Percentiles rank a stretch among this genome's conserved stretches.
These are phyloP conservation scores for Plenodomus tracheiphilus DNA, from an alignment of 2,329 filamentous ascomycete species.

Conservation along the genomic window DNA sequence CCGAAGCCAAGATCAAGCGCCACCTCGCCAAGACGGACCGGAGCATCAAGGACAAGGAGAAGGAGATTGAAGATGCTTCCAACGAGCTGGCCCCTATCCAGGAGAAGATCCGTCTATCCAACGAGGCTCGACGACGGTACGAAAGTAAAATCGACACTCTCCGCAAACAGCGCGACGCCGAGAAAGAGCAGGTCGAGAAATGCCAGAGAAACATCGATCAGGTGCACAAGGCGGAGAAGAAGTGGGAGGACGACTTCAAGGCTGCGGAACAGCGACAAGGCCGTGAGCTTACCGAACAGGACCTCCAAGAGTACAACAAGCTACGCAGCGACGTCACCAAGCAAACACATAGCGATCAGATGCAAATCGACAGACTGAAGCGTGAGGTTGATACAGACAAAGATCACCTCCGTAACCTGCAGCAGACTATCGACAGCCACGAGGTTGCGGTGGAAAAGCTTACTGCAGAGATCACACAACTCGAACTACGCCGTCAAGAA, in stretches of 20 bases:
- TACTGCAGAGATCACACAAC: slow-evolving; percentile 68
- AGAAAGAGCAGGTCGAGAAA: slow-evolving; percentile 69
- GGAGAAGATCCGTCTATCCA: slow-evolving; percentile 81
- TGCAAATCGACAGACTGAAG: slow-evolving; percentile 81
- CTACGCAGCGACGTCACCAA: slow-evolving; percentile 84
- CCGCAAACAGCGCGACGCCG: slow-evolving; percentile 73
- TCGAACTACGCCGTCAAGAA: slow-evolving; percentile 69
- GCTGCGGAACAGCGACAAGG: slow-evolving; percentile 85
- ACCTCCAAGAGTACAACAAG: slow-evolving; percentile 86
- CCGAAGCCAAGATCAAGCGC: slow-evolving; percentile 76
- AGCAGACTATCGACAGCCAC: slow-evolving; percentile 80
- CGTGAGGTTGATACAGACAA: slow-evolving; percentile 90
- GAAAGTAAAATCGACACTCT: slow-evolving; percentile 71
- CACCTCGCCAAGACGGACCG: slow-evolving; percentile 82
- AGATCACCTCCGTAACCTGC: slow-evolving; percentile 85
- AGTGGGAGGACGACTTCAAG: slow-evolving; percentile 86
- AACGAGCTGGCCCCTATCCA: slow-evolving; percentile 86
- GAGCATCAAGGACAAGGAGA: slow-evolving; percentile 82
- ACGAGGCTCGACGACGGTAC: slow-evolving; percentile 69
- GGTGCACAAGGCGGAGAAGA: slow-evolving; percentile 86
- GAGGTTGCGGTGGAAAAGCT: slow-evolving; percentile 75
- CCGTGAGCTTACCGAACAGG: slow-evolving; percentile 79
- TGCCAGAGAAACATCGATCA: slow-evolving; percentile 77
- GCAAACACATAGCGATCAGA: slow-evolving; percentile 77
- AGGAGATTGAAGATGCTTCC: slow-evolving; percentile 81